These are phyloP conservation scores for Melampsora larici-populina DNA, from an alignment of 1,284 basidiomycete genomes.

Conservation along the genomic window DNA sequence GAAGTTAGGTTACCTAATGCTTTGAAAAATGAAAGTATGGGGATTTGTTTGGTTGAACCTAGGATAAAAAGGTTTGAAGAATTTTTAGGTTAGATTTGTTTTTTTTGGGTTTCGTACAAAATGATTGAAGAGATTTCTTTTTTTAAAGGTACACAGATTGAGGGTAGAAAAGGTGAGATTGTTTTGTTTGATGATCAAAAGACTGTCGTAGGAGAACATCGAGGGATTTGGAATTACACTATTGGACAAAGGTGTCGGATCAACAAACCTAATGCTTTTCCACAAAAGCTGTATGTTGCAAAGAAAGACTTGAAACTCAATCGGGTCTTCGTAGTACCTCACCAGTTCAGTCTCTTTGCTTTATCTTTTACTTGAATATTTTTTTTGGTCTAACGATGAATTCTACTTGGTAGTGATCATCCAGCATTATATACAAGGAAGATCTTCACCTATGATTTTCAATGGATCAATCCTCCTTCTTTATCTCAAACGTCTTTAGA, in stretches of 20 bases:
- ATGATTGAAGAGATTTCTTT: neutral
- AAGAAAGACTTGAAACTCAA: conserved; percentile 66
- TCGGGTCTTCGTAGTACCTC: conserved; percentile 70
- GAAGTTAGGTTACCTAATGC: conserved; percentile 71
- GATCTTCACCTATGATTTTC: conserved; percentile 61
- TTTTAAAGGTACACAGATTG: conserved; percentile 71
- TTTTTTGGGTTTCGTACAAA: no score
- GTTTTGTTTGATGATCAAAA: conserved; percentile 62
- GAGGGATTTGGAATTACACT: conserved; percentile 81
- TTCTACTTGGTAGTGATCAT: conserved; percentile 60
- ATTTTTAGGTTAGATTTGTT: conserved; percentile 70
- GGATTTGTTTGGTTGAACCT: conserved; percentile 88
- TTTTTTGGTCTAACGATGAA: neutral
- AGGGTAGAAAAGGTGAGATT: conserved; percentile 66
- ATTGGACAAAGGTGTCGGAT: conserved; percentile 76
- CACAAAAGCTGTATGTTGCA: conserved; percentile 70
- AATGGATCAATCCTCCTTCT: conserved; percentile 56
- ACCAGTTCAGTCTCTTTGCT: conserved; percentile 58
- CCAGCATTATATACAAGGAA: conserved; percentile 62
- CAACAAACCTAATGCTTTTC: conserved; percentile 56
- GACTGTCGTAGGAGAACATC: conserved; percentile 62
- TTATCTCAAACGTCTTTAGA: neutral
- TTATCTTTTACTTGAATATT: neutral
- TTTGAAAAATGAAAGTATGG: conserved; percentile 81
- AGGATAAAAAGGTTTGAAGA: conserved; percentile 66